Conservation (phyloP, 306 rosid genomes). For the Glycine tomentella region DNA sequence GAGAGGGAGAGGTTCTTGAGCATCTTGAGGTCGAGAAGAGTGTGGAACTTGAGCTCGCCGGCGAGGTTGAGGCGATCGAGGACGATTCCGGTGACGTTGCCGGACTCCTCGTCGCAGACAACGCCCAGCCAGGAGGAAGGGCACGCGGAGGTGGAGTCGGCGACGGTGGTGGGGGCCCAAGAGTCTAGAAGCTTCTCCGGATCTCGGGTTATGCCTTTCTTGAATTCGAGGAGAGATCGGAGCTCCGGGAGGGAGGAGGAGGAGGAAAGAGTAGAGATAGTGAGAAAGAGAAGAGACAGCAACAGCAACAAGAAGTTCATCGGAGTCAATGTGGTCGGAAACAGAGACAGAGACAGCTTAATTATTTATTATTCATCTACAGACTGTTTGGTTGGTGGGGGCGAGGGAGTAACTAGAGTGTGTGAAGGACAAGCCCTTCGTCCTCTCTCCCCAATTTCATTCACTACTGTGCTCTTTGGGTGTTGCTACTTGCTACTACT, state of each 20-base stretch:
- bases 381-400: conserved; percentile 75
- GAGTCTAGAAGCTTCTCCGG: conserved; percentile 56
- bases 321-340: conserved; percentile 54
- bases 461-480: too few relatives aligned
- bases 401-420: conserved; percentile 66
- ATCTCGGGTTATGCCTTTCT: conserved; percentile 77
- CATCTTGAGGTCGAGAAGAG: conserved; percentile 69
- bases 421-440: conserved; percentile 59
- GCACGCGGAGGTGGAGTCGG: conserved; percentile 42
- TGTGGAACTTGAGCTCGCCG: conserved; percentile 82
- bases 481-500: too few relatives aligned
- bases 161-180: conserved; percentile 53
- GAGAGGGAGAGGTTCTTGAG: conserved; percentile 72
- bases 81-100: conserved; percentile 68
- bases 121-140: conserved; percentile 74
- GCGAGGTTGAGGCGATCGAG: conserved; percentile 64
- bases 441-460: background rate
- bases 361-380: conserved; percentile 56
- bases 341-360: conserved; percentile 49
- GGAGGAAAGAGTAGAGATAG: conserved; percentile 22
- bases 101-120: conserved; percentile 62
- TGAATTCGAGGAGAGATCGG: conserved; percentile 86
- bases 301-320: conserved; percentile 56
- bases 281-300: conserved; percentile 14
- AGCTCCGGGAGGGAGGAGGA: conserved; percentile 71